phyloP scores from a whole-genome alignment of 2,329 filamentous ascomycete species.

The Calonectria pseudoreteaudii region DNA sequence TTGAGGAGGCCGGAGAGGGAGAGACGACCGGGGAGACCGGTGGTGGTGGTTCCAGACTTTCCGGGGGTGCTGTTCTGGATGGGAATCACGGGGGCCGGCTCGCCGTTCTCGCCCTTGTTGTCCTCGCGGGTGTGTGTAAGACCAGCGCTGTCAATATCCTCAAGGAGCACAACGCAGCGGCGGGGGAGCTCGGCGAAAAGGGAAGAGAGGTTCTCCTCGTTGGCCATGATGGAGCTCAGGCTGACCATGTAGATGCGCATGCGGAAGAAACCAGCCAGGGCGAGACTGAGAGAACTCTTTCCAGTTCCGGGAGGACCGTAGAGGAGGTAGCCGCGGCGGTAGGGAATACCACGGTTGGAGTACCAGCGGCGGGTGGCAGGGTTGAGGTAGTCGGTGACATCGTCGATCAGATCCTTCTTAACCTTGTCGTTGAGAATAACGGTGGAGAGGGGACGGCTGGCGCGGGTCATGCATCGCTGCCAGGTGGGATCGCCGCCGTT shows the following conservation, averaged over 20 bases:
- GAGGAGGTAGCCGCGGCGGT: conserved; percentile 85
- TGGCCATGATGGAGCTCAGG: conserved; percentile 71
- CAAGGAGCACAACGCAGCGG: conserved; percentile 78
- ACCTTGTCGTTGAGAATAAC: conserved; percentile 72
- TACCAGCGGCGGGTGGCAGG: conserved; percentile 81
- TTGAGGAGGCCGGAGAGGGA: conserved; percentile 84
- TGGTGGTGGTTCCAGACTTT: conserved; percentile 18
- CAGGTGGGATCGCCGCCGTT: conserved; percentile 61
- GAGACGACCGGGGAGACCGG: conserved; percentile 53
- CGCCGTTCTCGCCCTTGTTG: conserved; percentile 39
- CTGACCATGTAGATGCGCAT: conserved; percentile 80
- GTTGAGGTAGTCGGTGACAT: conserved; percentile 73
- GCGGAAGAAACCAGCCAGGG: conserved; percentile 76
- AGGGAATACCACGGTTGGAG: conserved; percentile 84
- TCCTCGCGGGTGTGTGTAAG: conserved; percentile 70
- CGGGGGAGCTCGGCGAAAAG: conserved; percentile 76
- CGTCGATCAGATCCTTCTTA: conserved; percentile 70
- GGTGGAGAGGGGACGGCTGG: conserved; percentile 71
- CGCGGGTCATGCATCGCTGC: conserved; percentile 72
- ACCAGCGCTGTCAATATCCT: conserved; percentile 81
- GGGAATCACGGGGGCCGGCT: conserved; percentile 36
- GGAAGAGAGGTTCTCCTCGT: conserved; percentile 72
- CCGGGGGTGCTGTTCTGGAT: conserved; percentile 9
- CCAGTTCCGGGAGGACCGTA: conserved; percentile 85
- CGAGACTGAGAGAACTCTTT: conserved; percentile 79